Conservation (phyloP, 352 stramenopile genomes). For the Phytophthora kernoviae region DNA sequence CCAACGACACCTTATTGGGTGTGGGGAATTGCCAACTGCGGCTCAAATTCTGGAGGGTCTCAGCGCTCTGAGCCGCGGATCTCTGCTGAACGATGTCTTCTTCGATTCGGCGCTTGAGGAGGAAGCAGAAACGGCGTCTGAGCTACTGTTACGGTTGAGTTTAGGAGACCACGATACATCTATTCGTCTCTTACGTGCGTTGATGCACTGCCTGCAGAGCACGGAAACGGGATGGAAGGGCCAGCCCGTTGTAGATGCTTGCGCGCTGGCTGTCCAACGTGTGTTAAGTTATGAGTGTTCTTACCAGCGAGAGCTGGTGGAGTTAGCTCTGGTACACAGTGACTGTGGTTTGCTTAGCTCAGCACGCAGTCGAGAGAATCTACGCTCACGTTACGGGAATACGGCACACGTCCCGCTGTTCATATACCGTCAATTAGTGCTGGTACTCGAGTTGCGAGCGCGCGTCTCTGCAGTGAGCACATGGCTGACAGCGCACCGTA, state of each 20-base stretch:
- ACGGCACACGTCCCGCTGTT: conserved; percentile 77
- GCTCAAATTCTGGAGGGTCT: conserved; percentile 53
- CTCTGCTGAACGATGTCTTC: conserved; percentile 81
- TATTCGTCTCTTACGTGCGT: conserved; percentile 58
- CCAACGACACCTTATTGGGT: conserved; percentile 46
- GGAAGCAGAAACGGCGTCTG: conserved; percentile 80
- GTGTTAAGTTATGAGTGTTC: conserved; percentile 66
- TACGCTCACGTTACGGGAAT: conserved; percentile 68
- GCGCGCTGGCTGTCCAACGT: conserved; percentile 60
- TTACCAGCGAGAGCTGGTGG: conserved; percentile 68
- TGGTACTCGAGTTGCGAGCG: conserved; percentile 71
- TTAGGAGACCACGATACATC: conserved; percentile 68
- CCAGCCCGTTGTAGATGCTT: conserved; percentile 81
- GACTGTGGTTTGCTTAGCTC: conserved; percentile 78
- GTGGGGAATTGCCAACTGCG: conserved; percentile 31
- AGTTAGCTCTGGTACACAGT: conserved; percentile 64
- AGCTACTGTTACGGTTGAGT: conserved; percentile 75
- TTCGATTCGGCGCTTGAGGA: conserved; percentile 88
- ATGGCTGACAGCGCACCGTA: conserved; percentile 62
- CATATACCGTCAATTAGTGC: conserved; percentile 77
- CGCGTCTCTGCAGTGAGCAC: conserved; percentile 58
- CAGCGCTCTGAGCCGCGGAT: conserved; percentile 59
- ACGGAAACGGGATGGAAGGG: conserved; percentile 89
- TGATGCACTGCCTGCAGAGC: conserved; percentile 81
- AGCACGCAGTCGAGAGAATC: conserved; percentile 65